Conservation (phyloP, 352 stramenopile genomes). For the Globisporangium orthogonon region DNA sequence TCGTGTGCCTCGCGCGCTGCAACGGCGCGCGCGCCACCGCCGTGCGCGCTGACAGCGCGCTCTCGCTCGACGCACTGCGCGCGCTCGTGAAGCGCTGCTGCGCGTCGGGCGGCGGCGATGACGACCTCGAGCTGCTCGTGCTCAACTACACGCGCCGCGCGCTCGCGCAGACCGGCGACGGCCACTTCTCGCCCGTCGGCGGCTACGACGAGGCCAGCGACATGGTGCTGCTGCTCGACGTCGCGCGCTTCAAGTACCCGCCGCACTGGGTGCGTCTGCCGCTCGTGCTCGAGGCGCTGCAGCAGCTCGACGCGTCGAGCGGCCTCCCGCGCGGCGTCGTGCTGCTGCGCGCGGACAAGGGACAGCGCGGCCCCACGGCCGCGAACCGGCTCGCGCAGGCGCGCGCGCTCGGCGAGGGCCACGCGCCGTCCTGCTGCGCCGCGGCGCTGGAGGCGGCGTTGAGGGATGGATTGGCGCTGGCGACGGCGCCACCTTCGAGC, state of each 20-base stretch:
- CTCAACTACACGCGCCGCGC: constrained; percentile 90
- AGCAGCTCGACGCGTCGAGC: constrained; percentile 38
- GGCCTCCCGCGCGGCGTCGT: constrained; percentile 21
- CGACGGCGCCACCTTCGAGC: no score
- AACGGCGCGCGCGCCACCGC: constrained; percentile 50
- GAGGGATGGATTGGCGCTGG: no score
- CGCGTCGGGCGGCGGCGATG: no score
- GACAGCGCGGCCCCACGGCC: no score
- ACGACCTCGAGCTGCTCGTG: no score
- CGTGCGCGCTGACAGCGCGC: constrained; percentile 28
- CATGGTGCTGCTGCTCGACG: constrained; percentile 95
- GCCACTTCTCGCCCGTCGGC: constrained; percentile 96
- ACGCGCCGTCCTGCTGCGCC: no score
- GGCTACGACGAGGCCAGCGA: constrained; percentile 91
- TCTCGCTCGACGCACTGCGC: constrained; percentile 49
- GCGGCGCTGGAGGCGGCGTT: no score
- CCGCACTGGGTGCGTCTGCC: constrained; percentile 79
- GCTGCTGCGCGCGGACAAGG: no score
- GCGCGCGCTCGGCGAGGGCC: no score
- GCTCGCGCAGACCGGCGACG: constrained; percentile 92
- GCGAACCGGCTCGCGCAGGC: no score
- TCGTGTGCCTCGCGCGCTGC: constrained; percentile 64
- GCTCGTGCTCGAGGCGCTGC: constrained; percentile 42
- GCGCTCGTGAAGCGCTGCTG: constrained; percentile 72
- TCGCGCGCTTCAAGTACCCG: constrained; percentile 95